Evolutionary conservation across 192 early-diverging fungal genomes (phyloP).

Genomic region (Umbelopsis sp.): DNA sequence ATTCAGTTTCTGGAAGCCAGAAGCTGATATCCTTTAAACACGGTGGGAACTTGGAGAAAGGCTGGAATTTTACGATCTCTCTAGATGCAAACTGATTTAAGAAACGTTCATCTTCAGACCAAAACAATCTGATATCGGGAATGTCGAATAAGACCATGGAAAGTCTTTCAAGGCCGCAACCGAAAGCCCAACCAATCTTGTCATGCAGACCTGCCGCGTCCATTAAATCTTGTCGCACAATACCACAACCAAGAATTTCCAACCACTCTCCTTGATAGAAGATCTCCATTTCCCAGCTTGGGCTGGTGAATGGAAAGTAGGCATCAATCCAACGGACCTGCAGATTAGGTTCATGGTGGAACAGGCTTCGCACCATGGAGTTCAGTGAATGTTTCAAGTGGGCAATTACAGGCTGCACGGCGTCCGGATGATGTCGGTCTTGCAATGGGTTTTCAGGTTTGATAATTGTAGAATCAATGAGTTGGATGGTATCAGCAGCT

Average conservation of each 20-base stretch:
- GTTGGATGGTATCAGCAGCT: constrained; percentile 31
- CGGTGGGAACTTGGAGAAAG: constrained; percentile 88
- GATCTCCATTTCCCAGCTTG: constrained; percentile 98
- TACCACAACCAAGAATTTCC: constrained; percentile 91
- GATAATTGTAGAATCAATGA: constrained; percentile 56
- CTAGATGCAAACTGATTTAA: constrained; percentile 76
- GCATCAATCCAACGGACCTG: constrained; percentile 94
- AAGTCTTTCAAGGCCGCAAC: constrained; percentile 93
- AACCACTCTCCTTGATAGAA: constrained; percentile 93
- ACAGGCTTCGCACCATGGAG: constrained; percentile 73
- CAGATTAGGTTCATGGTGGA: constrained; percentile 64
- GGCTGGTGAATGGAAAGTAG: constrained; percentile 94
- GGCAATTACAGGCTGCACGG: constrained; percentile 57
- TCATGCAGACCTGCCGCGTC: constrained; percentile 69
- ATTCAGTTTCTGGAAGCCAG: constrained; percentile 68
- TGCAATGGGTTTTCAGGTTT: constrained; percentile 76
- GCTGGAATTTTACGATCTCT: constrained; percentile 74
- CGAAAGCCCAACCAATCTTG: constrained; percentile 96
- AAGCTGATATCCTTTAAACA: constrained; percentile 97
- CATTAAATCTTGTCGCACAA: constrained; percentile 86
- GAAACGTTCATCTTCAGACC: constrained; percentile 89
- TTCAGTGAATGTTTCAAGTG: constrained; percentile 87
- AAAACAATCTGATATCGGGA: constrained; percentile 96
- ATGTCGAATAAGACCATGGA: constrained; percentile 96
- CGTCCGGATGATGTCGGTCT: constrained; percentile 61